phyloP scores from a whole-genome alignment of 306 rosid genomes.

The Pyrus communis region DNA sequence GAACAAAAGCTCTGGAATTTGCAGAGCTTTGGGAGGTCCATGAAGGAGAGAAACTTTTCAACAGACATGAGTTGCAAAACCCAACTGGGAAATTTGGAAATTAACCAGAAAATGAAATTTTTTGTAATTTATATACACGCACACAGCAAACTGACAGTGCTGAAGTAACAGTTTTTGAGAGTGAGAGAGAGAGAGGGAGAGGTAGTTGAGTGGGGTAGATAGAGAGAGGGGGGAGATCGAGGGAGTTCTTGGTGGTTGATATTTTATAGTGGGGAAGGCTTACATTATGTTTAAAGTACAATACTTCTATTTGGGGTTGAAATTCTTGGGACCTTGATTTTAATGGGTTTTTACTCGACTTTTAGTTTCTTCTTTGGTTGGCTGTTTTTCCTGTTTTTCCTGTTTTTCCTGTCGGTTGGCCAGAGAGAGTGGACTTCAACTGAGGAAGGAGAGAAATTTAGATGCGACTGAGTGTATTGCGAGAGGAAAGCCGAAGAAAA shows the following conservation, averaged over 20 bases:
- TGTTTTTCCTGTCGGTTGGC: constrained; percentile 7
- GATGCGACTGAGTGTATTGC: too few relatives aligned
- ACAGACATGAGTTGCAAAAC: constrained; percentile 26
- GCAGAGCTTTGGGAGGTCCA: constrained; percentile 37
- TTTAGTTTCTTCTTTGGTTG: constrained; percentile 21
- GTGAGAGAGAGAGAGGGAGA: constrained; percentile 14
- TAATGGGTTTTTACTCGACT: constrained; percentile 34
- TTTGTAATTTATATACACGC: constrained; percentile 12
- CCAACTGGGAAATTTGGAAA: constrained; percentile 18
- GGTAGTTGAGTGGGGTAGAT: neutral
- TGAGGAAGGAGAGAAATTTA: neutral
- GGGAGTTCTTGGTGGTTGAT: constrained; percentile 1
- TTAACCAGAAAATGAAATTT: constrained; percentile 16
- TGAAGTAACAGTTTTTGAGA: constrained; percentile 38
- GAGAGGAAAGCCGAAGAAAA: too few relatives aligned
- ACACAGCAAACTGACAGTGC: constrained; percentile 18
- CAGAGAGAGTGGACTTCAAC: neutral
- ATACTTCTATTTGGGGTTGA: constrained; percentile 21
- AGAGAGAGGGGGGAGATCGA: neutral
- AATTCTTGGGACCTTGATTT: constrained; percentile 18
- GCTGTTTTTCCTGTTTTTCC: neutral
- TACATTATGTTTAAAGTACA: constrained; percentile 17
- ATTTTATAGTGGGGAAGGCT: constrained; percentile 25
- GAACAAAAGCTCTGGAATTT: constrained; percentile 25
- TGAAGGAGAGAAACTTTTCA: constrained; percentile 26